These are phyloP conservation scores for Flammula alnicola DNA, from an alignment of 1,284 basidiomycete genomes.

Conservation along the genomic window DNA sequence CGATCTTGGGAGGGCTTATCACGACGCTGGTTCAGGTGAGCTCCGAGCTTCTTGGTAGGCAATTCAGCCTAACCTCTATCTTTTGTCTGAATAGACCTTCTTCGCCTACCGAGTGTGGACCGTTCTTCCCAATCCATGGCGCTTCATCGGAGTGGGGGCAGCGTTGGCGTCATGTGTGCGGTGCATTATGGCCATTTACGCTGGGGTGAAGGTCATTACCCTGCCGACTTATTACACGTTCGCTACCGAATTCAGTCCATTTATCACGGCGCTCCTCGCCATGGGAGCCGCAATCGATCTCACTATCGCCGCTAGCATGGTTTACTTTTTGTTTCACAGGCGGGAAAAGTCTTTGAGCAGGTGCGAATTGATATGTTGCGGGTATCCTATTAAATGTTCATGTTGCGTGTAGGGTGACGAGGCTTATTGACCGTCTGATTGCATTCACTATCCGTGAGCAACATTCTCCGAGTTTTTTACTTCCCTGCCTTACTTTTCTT, in stretches of 20 bases:
- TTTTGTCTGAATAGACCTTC: constrained; percentile 14
- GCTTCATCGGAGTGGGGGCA: constrained; percentile 19
- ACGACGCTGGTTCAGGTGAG: constrained; percentile 27
- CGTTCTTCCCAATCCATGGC: constrained; percentile 16
- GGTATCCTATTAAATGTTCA: not conserved
- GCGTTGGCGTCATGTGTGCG: constrained; percentile 19
- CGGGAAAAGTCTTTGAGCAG: constrained; percentile 9
- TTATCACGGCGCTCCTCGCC: constrained; percentile 23
- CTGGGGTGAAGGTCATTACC: constrained; percentile 12
- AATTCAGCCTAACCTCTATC: not conserved
- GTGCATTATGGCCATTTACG: constrained; percentile 18
- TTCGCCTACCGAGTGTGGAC: constrained; percentile 23
- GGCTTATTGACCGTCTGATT: constrained; percentile 24
- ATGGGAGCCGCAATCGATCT: constrained; percentile 26
- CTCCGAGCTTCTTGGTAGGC: not conserved
- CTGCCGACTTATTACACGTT: constrained; percentile 12
- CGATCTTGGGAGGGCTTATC: constrained; percentile 26
- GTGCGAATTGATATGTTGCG: not conserved
- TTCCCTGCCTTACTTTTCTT: not conserved
- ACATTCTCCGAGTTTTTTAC: too few species aligned
- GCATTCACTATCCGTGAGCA: constrained; percentile 22
- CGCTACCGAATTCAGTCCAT: constrained; percentile 13
- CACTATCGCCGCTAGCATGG: constrained; percentile 24
- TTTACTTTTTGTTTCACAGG: constrained; percentile 21
- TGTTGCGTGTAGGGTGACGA: constrained; percentile 12